A percentile compares a stretch with the other conserved stretches of the same genome.
Conservation (phyloP, 1,284 basidiomycete genomes). For the Prillingera fragicola region DNA sequence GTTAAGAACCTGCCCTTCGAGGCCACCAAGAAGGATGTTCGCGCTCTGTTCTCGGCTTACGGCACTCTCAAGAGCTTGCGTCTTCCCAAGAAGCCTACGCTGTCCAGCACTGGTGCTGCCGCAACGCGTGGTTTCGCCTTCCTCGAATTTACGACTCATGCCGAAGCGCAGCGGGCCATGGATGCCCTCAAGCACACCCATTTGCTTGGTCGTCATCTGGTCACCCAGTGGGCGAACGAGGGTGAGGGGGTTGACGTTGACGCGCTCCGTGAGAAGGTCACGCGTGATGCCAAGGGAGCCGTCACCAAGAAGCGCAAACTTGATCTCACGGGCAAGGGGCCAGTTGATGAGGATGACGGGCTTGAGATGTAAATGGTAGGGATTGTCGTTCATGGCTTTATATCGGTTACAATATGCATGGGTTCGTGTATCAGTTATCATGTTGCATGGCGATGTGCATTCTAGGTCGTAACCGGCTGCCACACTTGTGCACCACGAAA, state of each 20-base stretch:
- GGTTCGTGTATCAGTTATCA: no score
- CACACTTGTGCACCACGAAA: no score
- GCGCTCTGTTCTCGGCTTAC: slow-evolving; percentile 79
- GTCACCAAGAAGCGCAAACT: slow-evolving; percentile 41
- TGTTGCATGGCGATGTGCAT: no score
- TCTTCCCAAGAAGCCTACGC: slow-evolving; percentile 78
- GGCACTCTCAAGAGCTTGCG: slow-evolving; percentile 88
- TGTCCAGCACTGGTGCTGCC: slow-evolving; percentile 54
- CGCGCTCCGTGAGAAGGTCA: slow-evolving; percentile 65
- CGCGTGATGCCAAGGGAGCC: slow-evolving; percentile 32
- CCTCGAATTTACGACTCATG: slow-evolving; percentile 80
- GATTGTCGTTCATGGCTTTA: no score
- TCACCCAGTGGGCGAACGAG: slow-evolving; percentile 85
- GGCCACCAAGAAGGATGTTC: slow-evolving; percentile 84
- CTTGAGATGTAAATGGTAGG: slow-evolving; percentile 28
- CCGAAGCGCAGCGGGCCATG: slow-evolving; percentile 81
- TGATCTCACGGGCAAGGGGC: slow-evolving; percentile 27
- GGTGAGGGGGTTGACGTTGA: slow-evolving; percentile 61
- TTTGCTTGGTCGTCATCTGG: slow-evolving; percentile 88
- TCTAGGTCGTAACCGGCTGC: no score
- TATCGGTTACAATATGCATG: no score
- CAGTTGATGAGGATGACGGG: slow-evolving; percentile 30
- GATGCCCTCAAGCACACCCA: slow-evolving; percentile 84
- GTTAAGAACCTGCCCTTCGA: slow-evolving; percentile 99
- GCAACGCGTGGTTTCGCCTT: slow-evolving; percentile 82